Conservation (phyloP, 2,329 filamentous ascomycete genomes). For the Cordyceps javanica region DNA sequence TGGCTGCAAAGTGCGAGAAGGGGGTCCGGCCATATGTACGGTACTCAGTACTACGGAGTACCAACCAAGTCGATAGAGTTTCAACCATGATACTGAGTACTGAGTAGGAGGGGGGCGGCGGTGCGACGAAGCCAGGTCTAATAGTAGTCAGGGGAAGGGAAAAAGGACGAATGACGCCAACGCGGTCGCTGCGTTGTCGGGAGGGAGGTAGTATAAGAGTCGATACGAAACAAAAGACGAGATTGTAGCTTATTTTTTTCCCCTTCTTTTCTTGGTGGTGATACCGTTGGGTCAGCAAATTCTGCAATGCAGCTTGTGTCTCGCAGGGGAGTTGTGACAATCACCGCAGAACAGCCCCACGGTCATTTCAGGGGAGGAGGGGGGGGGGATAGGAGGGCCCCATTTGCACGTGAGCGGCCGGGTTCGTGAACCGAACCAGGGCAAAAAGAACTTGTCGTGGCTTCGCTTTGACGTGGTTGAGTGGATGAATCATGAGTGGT, state of each 20-base stretch:
- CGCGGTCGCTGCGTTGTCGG: too few relatives aligned
- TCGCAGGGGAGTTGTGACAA: constrained; percentile 3
- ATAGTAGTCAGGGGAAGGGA: too few relatives aligned
- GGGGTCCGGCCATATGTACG: too few relatives aligned
- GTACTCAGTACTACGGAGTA: too few relatives aligned
- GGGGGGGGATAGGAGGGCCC: background rate
- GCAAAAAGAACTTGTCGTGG: background rate
- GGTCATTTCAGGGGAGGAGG: constrained; percentile 2
- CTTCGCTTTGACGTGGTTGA: background rate
- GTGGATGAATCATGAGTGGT: too few relatives aligned
- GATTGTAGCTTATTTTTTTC: too few relatives aligned
- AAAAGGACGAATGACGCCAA: too few relatives aligned
- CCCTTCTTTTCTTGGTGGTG: background rate
- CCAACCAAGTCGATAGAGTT: constrained; percentile 4
- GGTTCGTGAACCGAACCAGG: background rate
- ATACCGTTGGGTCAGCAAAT: constrained; percentile 2
- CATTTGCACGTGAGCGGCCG: constrained; percentile 8
- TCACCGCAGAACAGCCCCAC: constrained; percentile 3
- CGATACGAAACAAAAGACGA: background rate
- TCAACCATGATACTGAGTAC: background rate
- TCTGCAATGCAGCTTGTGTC: constrained; percentile 12
- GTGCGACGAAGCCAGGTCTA: too few relatives aligned
- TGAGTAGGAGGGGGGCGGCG: background rate
- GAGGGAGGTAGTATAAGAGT: background rate
- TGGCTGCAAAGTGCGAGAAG: background rate